Evolutionary conservation across 176 grass and related monocot species (phyloP), one percentile per base, ranked within the genome.

Genomic region (Neostapfia colusana): DNA sequence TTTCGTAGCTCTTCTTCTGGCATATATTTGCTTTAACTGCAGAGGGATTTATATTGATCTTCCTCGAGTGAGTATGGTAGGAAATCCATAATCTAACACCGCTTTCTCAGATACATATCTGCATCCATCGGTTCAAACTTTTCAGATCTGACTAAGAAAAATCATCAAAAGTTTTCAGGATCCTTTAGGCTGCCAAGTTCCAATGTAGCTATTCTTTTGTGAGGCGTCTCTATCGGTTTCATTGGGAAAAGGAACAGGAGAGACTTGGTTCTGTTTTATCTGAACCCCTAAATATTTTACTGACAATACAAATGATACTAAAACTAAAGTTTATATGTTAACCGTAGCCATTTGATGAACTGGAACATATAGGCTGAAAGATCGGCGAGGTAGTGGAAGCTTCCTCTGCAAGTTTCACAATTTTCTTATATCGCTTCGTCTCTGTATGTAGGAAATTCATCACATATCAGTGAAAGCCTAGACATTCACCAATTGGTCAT

Each of bases 381-480:
- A 53, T 45, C 10, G 11, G 14, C 43, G 14, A 59, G 65, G 13
- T 49, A 17, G 15, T 49, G 46, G 15, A 35, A 20, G 11, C 27
- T 16, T 39, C n/a, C n/a, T 39, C 28, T 56, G 12, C 27, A 38
- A 48, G 2, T 68, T 43, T 67, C 14, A 46, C 20, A 43, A 75
- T 48, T 14, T 45, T 45, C 43, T 45, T 10, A 2, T 0, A 1
- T 45, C 14, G 38, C 38, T 4, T 39, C 38, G 38, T 39, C 38
- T 6, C 38, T 39, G 6, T 39, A 39, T 39, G 38, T 39, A 39
- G 38, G 8, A 3, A 5, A 45, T 16, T 58, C 50, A 56, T 56
- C 61, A 43, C 26, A 17, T 75, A 58, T 75, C 50, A 11, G 46
- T 25, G 70, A 73, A 66, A 37, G 7, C 48, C 37, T 75, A 57